Conservation (phyloP, 345 rosid species). For the Carallia pectinifolia region DNA sequence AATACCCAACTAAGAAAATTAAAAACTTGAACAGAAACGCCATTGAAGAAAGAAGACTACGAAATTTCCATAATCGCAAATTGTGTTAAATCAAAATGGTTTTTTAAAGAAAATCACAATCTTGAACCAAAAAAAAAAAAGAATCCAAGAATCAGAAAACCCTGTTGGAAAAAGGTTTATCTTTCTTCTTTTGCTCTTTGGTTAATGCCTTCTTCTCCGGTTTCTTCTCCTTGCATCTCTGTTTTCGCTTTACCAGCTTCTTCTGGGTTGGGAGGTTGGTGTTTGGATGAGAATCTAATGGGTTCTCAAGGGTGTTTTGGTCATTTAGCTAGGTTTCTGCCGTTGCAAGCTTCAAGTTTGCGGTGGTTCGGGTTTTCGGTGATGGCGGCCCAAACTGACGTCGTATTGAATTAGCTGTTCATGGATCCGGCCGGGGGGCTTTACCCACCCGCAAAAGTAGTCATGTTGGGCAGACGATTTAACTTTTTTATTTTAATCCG, state of each 20-base stretch:
- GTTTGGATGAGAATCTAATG: conserved; percentile 2
- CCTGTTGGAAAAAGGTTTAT: conserved; percentile 95
- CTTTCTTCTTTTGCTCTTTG: conserved; percentile 69
- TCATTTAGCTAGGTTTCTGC: conserved; percentile 29
- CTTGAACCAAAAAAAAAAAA: no score
- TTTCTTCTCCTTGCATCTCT: conserved; percentile 49
- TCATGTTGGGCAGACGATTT: no score
- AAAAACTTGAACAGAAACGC: not conserved
- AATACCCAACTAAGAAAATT: not conserved
- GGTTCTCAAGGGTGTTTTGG: conserved; percentile 2
- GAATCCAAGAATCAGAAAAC: conserved; percentile 4
- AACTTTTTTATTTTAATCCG: no score
- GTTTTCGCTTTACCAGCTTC: no score
- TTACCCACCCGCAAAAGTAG: no score
- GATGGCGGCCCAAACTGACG: not conserved
- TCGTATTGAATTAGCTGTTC: not conserved
- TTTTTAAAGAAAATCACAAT: no score
- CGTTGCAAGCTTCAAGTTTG: not conserved
- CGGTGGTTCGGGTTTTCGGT: no score
- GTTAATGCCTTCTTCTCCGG: conserved; percentile 79
- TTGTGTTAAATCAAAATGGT: no score
- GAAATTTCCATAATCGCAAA: no score
- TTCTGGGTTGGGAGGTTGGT: no score
- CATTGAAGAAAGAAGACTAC: no score
- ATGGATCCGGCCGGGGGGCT: no score